These are phyloP conservation scores for thale cress (Arabidopsis thaliana) DNA, from an alignment of 345 rosid species.

Conservation along the genomic window TAIR10.1 NC_003071.7:17087001-17087500, in stretches of 20 bases:
- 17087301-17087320: conserved; percentile 5
- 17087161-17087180: not conserved
- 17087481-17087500: conserved; percentile 48
- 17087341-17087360: not conserved
- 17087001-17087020: not conserved
- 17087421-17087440: not conserved
- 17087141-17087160: not conserved
- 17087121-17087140: not conserved
- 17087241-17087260: not conserved
- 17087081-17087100: not conserved
- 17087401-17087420: not conserved
- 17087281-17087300: not conserved
- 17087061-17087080: not conserved
- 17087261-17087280: not conserved
- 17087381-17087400: not conserved
- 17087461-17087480: no score
- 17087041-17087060: not conserved
- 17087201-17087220: not conserved
- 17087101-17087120: not conserved
- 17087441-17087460: no score
- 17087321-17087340: not conserved
- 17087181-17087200: not conserved
- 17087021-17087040: not conserved
- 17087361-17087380: not conserved
- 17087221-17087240: conserved; percentile 4